Base-by-base conservation (phyloP, 2,329 filamentous ascomycete genomes). In the Dactylellina sp. region DNA sequence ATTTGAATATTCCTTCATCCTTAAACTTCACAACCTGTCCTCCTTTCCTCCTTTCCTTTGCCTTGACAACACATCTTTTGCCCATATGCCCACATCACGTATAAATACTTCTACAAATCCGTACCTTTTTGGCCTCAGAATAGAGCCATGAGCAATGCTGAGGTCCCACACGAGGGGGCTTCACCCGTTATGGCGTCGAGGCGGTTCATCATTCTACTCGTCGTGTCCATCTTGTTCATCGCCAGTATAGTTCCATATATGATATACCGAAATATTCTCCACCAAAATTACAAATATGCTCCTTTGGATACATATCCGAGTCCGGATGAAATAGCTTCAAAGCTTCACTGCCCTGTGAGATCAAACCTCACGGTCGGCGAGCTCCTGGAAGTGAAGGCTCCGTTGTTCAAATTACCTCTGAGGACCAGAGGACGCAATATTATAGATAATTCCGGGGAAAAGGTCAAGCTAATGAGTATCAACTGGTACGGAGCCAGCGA, bases 401-500 rank as follows among this genome's bases (percentile, higher is more conserved):
- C 60, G 40, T 46, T 65, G 53, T 89, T 86, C 80, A 79, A 81
- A 49, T 83, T 89, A 46, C 88, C 88, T 14, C 81, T 91, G 44
- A 84, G 83, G 56, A 88, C 89, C 1, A 80, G 81, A 25, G 88
- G 89, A 4, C 84, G 88, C 46, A 79, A 89, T 75, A 84, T 91
- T 25, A 83, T 90, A 60, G 88, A 90, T 80, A 81, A 83, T 7
- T 78, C 81, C 1, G 86, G 85, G 40, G 82, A 84, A 28, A 84
- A 87, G 28, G 87, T 88, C 80, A 89, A 88, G 81, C 83, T 91
- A 6, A 81, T 86, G 16, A 88, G 86, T 18, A 83, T 90, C 78
- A 91, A 91, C 81, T 91, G 89, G 89, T 91, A 91, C 79, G 89
- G 89, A 35, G 88, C 86, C 1, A 89, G 87, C 78, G 89, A 91